Evolutionary conservation across 2,329 filamentous ascomycete species (phyloP).

Genomic region (Calonectria fujianensis): DNA sequence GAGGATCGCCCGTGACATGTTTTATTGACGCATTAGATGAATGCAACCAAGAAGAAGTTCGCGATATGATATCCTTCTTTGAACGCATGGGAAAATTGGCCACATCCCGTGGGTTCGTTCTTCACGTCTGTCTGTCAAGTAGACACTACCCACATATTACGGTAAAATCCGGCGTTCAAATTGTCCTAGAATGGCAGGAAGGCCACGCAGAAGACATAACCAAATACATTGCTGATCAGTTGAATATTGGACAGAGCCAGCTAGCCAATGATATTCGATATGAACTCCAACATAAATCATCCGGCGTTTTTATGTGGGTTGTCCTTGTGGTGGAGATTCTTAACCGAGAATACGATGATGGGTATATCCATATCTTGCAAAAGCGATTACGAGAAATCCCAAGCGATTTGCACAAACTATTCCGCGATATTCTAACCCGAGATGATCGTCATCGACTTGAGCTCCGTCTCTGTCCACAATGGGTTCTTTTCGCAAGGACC

Average conservation of each 20-base stretch:
- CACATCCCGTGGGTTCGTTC: not conserved
- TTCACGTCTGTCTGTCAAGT: slow-evolving; percentile 3
- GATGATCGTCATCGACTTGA: slow-evolving; percentile 65
- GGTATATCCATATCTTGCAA: slow-evolving; percentile 51
- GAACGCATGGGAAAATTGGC: not conserved
- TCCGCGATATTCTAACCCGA: slow-evolving; percentile 69
- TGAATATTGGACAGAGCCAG: slow-evolving; percentile 31
- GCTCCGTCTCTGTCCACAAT: slow-evolving; percentile 68
- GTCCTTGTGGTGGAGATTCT: slow-evolving; percentile 63
- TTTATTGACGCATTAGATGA: slow-evolving; percentile 1
- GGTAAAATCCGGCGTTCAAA: slow-evolving; percentile 51
- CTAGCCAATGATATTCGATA: slow-evolving; percentile 29
- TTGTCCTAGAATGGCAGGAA: slow-evolving; percentile 53
- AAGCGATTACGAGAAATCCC: slow-evolving; percentile 61
- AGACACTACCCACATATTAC: slow-evolving; percentile 67
- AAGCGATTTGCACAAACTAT: slow-evolving; percentile 65
- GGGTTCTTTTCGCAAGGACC: slow-evolving; percentile 69
- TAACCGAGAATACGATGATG: slow-evolving; percentile 58
- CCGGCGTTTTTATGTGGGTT: slow-evolving; percentile 67
- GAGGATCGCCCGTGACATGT: not conserved
- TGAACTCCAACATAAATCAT: slow-evolving; percentile 60
- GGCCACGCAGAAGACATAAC: slow-evolving; percentile 54
- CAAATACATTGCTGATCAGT: slow-evolving; percentile 42
- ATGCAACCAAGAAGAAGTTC: not conserved
- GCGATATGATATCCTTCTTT: not conserved